Evolutionary conservation across 371 early-diverging fungal species (phyloP), one percentile per base, ranked within the genome.

Genomic region (Lichtheimia hyalospora): DNA sequence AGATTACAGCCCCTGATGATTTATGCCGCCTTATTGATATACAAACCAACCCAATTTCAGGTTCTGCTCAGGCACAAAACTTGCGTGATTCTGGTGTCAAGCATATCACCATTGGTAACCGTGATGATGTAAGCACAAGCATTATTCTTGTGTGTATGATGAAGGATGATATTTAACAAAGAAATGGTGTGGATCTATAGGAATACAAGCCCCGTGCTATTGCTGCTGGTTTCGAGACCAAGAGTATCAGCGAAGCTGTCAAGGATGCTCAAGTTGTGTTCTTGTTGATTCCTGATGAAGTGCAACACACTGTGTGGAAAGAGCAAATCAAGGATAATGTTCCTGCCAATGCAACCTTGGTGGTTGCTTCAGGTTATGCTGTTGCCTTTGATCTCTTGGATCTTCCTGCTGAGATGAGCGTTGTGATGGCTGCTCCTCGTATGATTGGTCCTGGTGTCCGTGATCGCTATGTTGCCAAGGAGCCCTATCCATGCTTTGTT

Each of bases 371-470:
- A 15, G 68, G 68, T 34, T 67, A 67, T 25, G 59, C 68, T 3
- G 63, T 63, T 18, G 68, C 64, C 6, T 67, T 67, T 34, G 54
- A 67, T 39, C 63, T 67, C 27, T 57, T 67, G 53, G 68, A 67
- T 1, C 48, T 67, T 18, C 64, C 68, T 4, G 60, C 48, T 13
- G 18, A 52, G 2, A 63, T 63, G 64, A 62, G 54, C 43, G 68
- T 67, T 23, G 68, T 67, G 16, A 67, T 67, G 68, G 68, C 58
- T 57, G 68, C 68, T 10, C 68, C 68, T n/a, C 63, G 68, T 16
- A 67, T 67, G 68, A 67, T 67, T 43, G 68, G 68, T 25, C 60
- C 68, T 27, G 68, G 68, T 63, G 68, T 67, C 7, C 68, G 68
- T 49, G 68, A 67, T 40, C 59, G 68, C 34, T 67, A 42, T 43